Evolutionary conservation across 176 grass and related monocot genomes (phyloP).

Genomic region (Oryza meridionalis): DNA sequence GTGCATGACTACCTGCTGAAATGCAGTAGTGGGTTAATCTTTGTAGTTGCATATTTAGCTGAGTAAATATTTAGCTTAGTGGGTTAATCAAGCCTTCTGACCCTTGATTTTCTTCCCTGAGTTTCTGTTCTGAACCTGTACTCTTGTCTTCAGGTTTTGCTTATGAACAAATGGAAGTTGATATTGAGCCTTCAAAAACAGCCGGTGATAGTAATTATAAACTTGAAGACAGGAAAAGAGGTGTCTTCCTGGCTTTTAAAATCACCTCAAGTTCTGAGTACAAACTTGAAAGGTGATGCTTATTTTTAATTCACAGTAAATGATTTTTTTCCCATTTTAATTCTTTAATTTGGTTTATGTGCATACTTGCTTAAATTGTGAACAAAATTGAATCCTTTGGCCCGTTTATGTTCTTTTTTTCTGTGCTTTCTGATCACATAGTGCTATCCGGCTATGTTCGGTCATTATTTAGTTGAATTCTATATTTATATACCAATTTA

Average conservation of each 20-base stretch:
- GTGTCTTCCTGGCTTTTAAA: conserved; percentile 78
- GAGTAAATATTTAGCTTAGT: conserved; percentile 19
- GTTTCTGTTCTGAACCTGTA: conserved; percentile 19
- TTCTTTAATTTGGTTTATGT: neutral
- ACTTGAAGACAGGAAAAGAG: conserved; percentile 71
- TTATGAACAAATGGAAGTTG: conserved; percentile 93
- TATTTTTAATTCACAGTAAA: conserved; percentile 19
- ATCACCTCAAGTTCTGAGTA: conserved; percentile 79
- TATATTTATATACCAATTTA: conserved; percentile 22
- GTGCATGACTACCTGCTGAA: neutral
- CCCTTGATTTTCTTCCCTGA: conserved; percentile 19
- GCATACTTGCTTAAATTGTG: neutral
- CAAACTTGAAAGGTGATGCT: conserved; percentile 75
- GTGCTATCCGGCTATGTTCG: neutral
- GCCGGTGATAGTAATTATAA: conserved; percentile 54
- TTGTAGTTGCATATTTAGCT: conserved; percentile 20
- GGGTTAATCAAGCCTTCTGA: conserved; percentile 4
- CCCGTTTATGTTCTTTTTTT: neutral
- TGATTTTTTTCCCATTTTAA: neutral
- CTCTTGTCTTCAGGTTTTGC: conserved; percentile 60
- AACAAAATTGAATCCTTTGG: neutral
- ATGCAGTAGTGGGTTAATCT: neutral
- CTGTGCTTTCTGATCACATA: neutral
- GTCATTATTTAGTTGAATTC: conserved; percentile 22
- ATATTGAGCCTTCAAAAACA: conserved; percentile 72